phyloP scores from a whole-genome alignment of 768 basidiomycete genomes.

The Trametes villosa region DNA sequence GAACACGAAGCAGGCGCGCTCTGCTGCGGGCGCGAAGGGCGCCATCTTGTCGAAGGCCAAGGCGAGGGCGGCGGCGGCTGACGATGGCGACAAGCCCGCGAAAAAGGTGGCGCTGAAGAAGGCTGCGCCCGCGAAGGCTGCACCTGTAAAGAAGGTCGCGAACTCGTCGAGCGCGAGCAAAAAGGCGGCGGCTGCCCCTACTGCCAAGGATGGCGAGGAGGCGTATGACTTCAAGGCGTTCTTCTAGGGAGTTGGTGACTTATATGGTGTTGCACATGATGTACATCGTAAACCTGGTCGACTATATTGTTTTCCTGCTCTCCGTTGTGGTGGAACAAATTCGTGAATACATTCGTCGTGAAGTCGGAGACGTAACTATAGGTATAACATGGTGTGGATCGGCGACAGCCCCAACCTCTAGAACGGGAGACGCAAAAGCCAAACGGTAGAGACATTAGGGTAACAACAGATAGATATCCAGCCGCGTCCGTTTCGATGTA shows the following conservation, averaged over 20 bases:
- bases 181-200: conserved; percentile 27
- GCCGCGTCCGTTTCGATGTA: conserved; percentile 11
- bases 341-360: too few species aligned
- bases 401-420: neutral
- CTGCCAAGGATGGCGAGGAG: conserved; percentile 35
- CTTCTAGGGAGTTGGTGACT: conserved; percentile 45
- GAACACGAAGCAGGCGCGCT: conserved; percentile 31
- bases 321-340: too few species aligned
- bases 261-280: neutral
- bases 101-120: conserved; percentile 13
- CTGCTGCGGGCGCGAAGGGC: conserved; percentile 29
- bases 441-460: conserved; percentile 2
- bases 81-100: conserved; percentile 6
- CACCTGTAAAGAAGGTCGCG: conserved; percentile 39
- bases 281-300: conserved; percentile 6
- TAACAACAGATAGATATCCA: conserved; percentile 9
- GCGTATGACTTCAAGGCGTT: conserved; percentile 65
- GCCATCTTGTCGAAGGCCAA: conserved; percentile 13
- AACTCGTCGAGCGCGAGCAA: conserved; percentile 40
- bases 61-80: conserved; percentile 2
- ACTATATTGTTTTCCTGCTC: conserved; percentile 3
- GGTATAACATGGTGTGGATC: neutral
- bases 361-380: neutral
- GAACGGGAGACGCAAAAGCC: neutral
- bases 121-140: conserved; percentile 20